Base-by-base conservation (phyloP, 768 basidiomycete species). In the Kwoniella sp. region DNA sequence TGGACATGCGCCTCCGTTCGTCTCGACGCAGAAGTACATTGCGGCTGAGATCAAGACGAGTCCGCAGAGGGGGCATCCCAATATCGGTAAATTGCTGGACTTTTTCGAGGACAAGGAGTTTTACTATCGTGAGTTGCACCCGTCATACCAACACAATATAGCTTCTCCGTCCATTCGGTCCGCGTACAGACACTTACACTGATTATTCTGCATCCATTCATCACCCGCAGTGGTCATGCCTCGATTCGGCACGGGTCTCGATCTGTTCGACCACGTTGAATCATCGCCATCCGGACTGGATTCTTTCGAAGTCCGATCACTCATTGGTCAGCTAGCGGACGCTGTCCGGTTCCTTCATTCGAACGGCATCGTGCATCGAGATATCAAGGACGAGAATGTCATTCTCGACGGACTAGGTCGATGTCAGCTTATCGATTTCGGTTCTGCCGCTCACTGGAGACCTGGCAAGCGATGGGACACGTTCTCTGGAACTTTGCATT, bases 61-160 rank as follows among this genome's bases (percentile, higher is more conserved):
- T 25, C 72, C 70, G 5, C 67, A 68, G 31, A 52, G 90, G 74
- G 94, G 94, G 1, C 95, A 97, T 78, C 94, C 95, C 4, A 95
- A 94, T 77, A 92, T 99, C 60, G 93, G 93, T 78, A 90, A 91
- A 26, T 84, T 99, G 31, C 84, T 94, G 57, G 95, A 98, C 78
- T 99, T 95, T 80, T 98, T 97, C 78, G 95, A 98, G 80, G 95
- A 98, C 76, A 87, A 85, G 59, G 91, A 96, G 81, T 96, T 91
- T 78, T 99, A 98, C 80, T 96, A 97, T 81, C 86, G 78, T 80
- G 61, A 68, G 78, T 79, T 1, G 31, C 4, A 22, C n/a, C 20
- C 45, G 34, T 34, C 34, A 5, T 34, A 13, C 34, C 34, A 5
- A 34, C 34, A 5, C 34, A 5, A 34, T 34, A 13, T 34, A 13